Conservation (phyloP, 768 basidiomycete genomes). For the Lentinula sp. region DNA sequence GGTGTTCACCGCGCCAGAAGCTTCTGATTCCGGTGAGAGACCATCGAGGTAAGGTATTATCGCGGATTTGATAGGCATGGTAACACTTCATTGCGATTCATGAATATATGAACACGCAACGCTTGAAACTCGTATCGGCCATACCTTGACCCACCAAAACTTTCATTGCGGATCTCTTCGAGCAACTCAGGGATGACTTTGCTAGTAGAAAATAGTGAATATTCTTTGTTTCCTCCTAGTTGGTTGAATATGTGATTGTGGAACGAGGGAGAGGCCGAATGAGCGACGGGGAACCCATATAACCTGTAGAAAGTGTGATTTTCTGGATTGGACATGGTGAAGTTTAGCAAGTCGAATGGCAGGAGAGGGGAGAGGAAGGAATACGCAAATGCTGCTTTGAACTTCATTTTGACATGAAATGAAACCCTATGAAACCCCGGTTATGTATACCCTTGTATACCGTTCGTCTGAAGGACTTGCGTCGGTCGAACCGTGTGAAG, state of each 20-base stretch:
- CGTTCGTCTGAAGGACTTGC: too few relatives aligned
- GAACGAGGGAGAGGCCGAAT: conserved; percentile 24
- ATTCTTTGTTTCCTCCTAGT: conserved; percentile 19
- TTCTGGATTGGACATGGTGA: conserved; percentile 1
- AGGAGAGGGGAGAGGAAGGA: background rate
- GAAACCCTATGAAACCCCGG: background rate
- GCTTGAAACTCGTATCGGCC: background rate
- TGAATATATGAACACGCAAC: background rate
- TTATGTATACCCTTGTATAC: background rate
- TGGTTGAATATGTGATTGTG: conserved; percentile 24
- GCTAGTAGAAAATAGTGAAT: conserved; percentile 25
- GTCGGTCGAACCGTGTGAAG: too few relatives aligned
- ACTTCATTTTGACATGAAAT: background rate
- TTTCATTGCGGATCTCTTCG: conserved; percentile 14
- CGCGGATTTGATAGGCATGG: conserved; percentile 29
- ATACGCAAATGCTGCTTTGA: background rate
- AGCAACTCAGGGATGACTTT: conserved; percentile 24
- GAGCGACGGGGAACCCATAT: conserved; percentile 29
- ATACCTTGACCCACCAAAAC: conserved; percentile 28
- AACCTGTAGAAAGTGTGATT: conserved; percentile 9
- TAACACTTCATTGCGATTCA: conserved; percentile 17
- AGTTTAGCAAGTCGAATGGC: background rate
- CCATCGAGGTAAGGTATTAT: conserved; percentile 27
- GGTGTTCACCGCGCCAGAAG: conserved; percentile 28
- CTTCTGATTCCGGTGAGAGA: conserved; percentile 22